phyloP scores from a whole-genome alignment of 2,329 filamentous ascomycete species.

The Aulographum hederae region DNA sequence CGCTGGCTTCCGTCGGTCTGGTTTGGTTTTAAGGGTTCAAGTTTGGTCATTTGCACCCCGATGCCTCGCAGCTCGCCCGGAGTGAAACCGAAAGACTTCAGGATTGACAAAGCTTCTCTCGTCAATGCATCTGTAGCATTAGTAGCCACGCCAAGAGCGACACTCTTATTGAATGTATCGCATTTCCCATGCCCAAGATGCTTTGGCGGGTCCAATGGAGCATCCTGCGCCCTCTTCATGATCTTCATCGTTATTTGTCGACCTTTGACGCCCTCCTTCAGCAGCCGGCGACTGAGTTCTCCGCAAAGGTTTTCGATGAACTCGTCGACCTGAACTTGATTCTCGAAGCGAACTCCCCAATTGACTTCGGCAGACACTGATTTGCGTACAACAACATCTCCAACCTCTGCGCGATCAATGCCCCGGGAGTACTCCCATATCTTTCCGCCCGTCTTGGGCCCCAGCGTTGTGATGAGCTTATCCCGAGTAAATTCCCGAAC shows the following conservation, averaged over 20 bases:
- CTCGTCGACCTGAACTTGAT: slow-evolving; percentile 79
- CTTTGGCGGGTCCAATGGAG: slow-evolving; percentile 79
- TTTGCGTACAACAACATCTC: slow-evolving; percentile 69
- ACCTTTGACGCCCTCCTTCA: slow-evolving; percentile 74
- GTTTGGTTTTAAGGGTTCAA: slow-evolving; percentile 55
- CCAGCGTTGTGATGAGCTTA: slow-evolving; percentile 51
- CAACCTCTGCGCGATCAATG: slow-evolving; percentile 71
- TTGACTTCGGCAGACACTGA: slow-evolving; percentile 96
- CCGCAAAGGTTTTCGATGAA: slow-evolving; percentile 73
- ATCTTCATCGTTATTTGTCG: slow-evolving; percentile 85
- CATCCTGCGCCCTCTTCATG: slow-evolving; percentile 72
- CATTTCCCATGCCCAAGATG: slow-evolving; percentile 92
- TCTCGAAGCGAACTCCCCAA: slow-evolving; percentile 93
- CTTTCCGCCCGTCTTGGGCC: slow-evolving; percentile 83
- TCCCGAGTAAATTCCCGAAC: slow-evolving; percentile 63
- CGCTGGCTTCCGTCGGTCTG: slow-evolving; percentile 56
- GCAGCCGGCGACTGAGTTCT: slow-evolving; percentile 63
- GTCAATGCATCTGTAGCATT: slow-evolving; percentile 52
- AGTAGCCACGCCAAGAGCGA: slow-evolving; percentile 67
- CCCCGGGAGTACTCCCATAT: slow-evolving; percentile 81
- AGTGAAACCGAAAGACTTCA: slow-evolving; percentile 66
- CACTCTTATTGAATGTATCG: slow-evolving; percentile 82
- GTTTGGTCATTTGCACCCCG: slow-evolving; percentile 82
- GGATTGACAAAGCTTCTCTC: slow-evolving; percentile 68
- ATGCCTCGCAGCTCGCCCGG: slow-evolving; percentile 87